Conservation (phyloP, 495 filamentous ascomycete species). For the Neurospora hispaniola region DNA sequence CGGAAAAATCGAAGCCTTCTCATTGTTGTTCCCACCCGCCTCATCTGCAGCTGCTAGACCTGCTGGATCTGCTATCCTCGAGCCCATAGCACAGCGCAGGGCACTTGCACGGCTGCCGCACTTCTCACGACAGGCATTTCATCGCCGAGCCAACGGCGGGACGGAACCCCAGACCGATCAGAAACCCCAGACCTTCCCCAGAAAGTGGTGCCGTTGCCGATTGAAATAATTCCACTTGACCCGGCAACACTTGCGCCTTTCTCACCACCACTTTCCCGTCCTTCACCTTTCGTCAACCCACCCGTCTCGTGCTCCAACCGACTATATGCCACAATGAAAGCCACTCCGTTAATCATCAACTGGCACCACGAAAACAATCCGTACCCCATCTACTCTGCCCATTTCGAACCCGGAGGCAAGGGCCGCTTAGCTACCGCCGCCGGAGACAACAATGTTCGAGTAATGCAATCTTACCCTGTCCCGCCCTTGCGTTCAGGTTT, state of each 20-base stretch:
- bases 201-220: background rate
- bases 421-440: slow-evolving; percentile 87
- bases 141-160: background rate
- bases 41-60: background rate
- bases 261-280: background rate
- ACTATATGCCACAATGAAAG: slow-evolving; percentile 59
- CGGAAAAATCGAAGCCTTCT: background rate
- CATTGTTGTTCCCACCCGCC: background rate
- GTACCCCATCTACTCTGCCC: slow-evolving; percentile 80
- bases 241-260: background rate
- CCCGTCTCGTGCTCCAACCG: background rate
- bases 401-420: slow-evolving; percentile 92
- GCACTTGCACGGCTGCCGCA: background rate
- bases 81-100: background rate
- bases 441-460: slow-evolving; percentile 93
- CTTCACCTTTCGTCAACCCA: background rate
- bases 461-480: slow-evolving; percentile 37
- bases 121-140: background rate
- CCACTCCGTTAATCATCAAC: slow-evolving; percentile 79
- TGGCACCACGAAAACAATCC: slow-evolving; percentile 96
- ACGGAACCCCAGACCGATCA: background rate
- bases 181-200: background rate
- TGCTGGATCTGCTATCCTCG: background rate
- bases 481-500: background rate
- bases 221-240: background rate